Evolutionary conservation across 805 yeast genomes (phyloP), one percentile per base, ranked within the genome.

Genomic region (Ascoidea rubescens): DNA sequence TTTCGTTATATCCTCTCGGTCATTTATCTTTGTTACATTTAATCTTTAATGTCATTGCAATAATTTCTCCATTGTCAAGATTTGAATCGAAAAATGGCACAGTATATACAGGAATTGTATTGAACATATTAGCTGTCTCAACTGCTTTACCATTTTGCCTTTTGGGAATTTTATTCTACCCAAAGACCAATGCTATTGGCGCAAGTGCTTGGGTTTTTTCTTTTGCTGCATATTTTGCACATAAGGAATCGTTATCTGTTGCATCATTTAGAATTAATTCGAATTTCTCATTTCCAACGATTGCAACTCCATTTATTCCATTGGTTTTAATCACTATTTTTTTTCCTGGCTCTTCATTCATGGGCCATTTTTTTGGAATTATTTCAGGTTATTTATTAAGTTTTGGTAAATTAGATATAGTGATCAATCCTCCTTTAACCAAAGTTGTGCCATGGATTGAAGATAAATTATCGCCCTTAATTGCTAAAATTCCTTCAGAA

Each of bases 11-110:
- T 62, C 85, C 89, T 1, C 65, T 87, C 59, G 79, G 79, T 32
- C 96, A 88, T 64, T 59, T 69, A n/a, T 73, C 76, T 28, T 56
- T 78, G 28, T 55, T 80, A 50, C 95, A 87, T 62, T 67, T 88
- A 62, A 48, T 75, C 4, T 66, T 84, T 59, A 87, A 87, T 59
- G 53, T 78, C 6, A 54, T 78, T 45, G 74, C 83, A 1, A 62
- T 88, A 48, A 69, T 75, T 53, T 75, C 83, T 0, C 79, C 85
- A 21, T 64, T 87, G 59, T 70, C 82, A 10, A 70, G 72, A 50
- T 88, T 82, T 64, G 96, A 88, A 69, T 68, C 73, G 52, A 63
- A 67, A 28, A 83, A 87, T 60, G 97, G 96, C 5, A 87, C 97
- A 0, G 84, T 88, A 2, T 79, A 87, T 64, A 84, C 96, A 4